A percentile compares a stretch with the other conserved stretches of the same genome.
Conservation (phyloP, 345 rosid genomes). For the Trapa bicornis region DNA sequence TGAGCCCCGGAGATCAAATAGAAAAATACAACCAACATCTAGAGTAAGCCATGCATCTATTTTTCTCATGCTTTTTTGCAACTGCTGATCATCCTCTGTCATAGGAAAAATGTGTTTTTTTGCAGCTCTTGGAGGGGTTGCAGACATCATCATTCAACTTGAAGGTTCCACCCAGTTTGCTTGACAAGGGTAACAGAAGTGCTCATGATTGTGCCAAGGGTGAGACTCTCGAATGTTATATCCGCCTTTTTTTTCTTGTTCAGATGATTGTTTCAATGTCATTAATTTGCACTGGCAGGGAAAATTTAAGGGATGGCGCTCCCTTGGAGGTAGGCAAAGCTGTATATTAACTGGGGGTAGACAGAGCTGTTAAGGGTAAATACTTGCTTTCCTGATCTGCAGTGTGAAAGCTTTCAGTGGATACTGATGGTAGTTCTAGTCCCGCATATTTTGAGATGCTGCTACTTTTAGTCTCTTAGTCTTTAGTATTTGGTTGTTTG, state of each 20-base stretch:
- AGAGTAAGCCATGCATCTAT: slow-evolving; percentile 31
- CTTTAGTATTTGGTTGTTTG: neutral
- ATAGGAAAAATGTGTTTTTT: neutral
- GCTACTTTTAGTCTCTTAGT: no score
- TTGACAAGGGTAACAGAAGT: slow-evolving; percentile 51
- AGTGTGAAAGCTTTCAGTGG: neutral
- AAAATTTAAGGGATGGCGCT: neutral
- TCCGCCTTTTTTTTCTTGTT: no score
- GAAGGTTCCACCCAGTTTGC: slow-evolving; percentile 64
- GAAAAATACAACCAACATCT: slow-evolving; percentile 95
- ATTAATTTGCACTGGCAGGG: neutral
- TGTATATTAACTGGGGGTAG: neutral
- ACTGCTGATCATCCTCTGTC: neutral
- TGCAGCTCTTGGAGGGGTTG: slow-evolving; percentile 84
- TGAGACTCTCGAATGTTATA: neutral
- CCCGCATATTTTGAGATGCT: neutral
- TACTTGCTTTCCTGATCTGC: neutral
- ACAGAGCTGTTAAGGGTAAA: neutral
- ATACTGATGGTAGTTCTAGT: neutral
- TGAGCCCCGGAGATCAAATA: slow-evolving; percentile 90
- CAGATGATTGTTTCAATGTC: neutral
- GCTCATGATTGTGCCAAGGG: slow-evolving; percentile 35
- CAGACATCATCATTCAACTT: slow-evolving; percentile 78
- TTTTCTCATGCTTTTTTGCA: neutral
- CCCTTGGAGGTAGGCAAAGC: neutral